phyloP scores from a whole-genome alignment of 352 stramenopile genomes.

The Globisporangium cylindrosporum region DNA sequence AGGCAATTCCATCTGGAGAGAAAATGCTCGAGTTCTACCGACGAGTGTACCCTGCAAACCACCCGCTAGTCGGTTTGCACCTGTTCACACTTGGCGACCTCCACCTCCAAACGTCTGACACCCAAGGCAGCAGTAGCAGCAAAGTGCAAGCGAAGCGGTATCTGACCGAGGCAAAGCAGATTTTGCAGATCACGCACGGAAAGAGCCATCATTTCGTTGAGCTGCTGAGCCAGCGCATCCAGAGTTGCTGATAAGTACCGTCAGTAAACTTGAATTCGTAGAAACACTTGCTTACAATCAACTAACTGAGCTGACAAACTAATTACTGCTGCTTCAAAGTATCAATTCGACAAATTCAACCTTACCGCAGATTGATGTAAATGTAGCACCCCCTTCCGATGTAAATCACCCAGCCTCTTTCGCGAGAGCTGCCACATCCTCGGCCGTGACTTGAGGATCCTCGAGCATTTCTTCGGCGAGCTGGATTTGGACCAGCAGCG shows the following conservation, averaged over 20 bases:
- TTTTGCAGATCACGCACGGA: slow-evolving; percentile 59
- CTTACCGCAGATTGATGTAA: not conserved
- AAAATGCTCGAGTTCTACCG: slow-evolving; percentile 59
- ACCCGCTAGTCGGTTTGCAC: slow-evolving; percentile 62
- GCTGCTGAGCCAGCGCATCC: slow-evolving; percentile 32
- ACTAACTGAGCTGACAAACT: too few relatives aligned
- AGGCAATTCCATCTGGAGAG: slow-evolving; percentile 39
- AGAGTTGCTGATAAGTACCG: not conserved
- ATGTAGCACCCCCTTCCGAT: not conserved
- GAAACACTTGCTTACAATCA: too few relatives aligned
- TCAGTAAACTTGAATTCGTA: too few relatives aligned
- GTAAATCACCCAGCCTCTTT: not conserved
- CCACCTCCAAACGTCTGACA: slow-evolving; percentile 9
- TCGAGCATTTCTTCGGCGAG: not conserved
- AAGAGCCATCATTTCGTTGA: slow-evolving; percentile 39
- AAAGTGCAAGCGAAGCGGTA: slow-evolving; percentile 24
- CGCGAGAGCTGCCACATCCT: not conserved
- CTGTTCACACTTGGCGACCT: slow-evolving; percentile 65
- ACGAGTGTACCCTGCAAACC: slow-evolving; percentile 50
- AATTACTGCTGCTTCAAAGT: too few relatives aligned
- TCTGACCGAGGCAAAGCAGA: slow-evolving; percentile 33
- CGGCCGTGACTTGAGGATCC: not conserved
- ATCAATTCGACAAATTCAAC: too few relatives aligned
- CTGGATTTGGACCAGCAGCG: not conserved
- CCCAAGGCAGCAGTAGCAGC: slow-evolving; percentile 5